These are phyloP conservation scores for Petrea volubilis DNA, from an alignment of 257 asterid genomes.

Conservation along the genomic window DNA sequence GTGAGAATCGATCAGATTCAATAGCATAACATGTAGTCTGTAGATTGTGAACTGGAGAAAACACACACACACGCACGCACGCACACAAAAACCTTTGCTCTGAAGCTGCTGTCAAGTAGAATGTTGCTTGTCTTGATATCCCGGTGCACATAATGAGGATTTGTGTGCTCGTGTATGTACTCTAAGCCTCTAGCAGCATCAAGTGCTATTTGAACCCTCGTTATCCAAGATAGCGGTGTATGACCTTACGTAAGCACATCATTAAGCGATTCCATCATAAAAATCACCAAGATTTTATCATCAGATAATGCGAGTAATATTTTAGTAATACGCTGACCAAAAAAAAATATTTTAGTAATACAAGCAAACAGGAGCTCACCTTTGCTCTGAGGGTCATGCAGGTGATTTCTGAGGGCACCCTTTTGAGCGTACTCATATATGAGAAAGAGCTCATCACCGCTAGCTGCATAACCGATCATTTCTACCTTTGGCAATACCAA, in stretches of 20 bases:
- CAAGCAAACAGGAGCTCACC: constrained; percentile 47
- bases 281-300: neutral
- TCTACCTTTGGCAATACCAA: constrained; percentile 75
- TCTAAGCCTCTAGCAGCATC: constrained; percentile 97
- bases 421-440: constrained; percentile 88
- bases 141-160: constrained; percentile 92
- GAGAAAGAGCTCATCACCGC: constrained; percentile 80
- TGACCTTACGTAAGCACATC: constrained; percentile 59
- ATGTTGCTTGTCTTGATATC: constrained; percentile 96
- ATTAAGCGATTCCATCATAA: neutral
- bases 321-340: too few relatives aligned
- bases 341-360: too few relatives aligned
- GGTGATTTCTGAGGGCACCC: constrained; percentile 85
- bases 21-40: neutral
- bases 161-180: constrained; percentile 96
- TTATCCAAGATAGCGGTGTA: constrained; percentile 83
- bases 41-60: too few relatives aligned
- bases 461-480: constrained; percentile 88
- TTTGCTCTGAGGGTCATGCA: constrained; percentile 85
- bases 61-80: too few relatives aligned
- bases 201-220: constrained; percentile 94
- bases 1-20: constrained; percentile 20
- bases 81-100: constrained; percentile 78
- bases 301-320: too few relatives aligned
- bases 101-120: constrained; percentile 76